Conservation (phyloP, 2,329 filamentous ascomycete species). For the Fusarium sp. region DNA sequence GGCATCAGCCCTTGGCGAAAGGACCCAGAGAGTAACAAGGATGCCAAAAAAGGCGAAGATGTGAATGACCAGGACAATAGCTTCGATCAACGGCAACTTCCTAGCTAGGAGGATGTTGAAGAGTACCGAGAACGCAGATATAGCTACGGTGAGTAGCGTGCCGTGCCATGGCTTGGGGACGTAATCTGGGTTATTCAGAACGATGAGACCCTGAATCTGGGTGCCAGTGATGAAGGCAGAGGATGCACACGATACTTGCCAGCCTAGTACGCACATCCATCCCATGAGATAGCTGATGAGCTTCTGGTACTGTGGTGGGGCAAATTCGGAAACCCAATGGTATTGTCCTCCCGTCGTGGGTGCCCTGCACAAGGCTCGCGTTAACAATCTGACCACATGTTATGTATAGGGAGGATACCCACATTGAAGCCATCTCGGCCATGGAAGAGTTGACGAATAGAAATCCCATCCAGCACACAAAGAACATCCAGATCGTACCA, state of each 20-base stretch:
- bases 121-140: constrained; percentile 31
- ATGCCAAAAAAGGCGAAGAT: constrained; percentile 41
- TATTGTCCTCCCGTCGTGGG: constrained; percentile 69
- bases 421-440: constrained; percentile 63
- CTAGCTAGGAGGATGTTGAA: constrained; percentile 36
- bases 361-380: constrained; percentile 44
- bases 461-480: constrained; percentile 54
- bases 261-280: constrained; percentile 59
- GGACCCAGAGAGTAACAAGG: constrained; percentile 39
- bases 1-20: constrained; percentile 33
- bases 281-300: constrained; percentile 64
- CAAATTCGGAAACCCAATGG: constrained; percentile 67
- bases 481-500: constrained; percentile 59
- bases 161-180: constrained; percentile 36
- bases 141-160: constrained; percentile 27
- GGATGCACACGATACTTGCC: constrained; percentile 56
- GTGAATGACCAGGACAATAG: constrained; percentile 33
- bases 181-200: constrained; percentile 46
- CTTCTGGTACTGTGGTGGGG: constrained; percentile 60
- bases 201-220: constrained; percentile 57
- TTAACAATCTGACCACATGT: background rate
- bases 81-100: constrained; percentile 35
- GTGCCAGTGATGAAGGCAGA: constrained; percentile 57
- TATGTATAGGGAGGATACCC: background rate
- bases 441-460: constrained; percentile 55